Evolutionary conservation across 441 rosid species (phyloP).

Genomic region (Populus trichocarpa): DNA sequence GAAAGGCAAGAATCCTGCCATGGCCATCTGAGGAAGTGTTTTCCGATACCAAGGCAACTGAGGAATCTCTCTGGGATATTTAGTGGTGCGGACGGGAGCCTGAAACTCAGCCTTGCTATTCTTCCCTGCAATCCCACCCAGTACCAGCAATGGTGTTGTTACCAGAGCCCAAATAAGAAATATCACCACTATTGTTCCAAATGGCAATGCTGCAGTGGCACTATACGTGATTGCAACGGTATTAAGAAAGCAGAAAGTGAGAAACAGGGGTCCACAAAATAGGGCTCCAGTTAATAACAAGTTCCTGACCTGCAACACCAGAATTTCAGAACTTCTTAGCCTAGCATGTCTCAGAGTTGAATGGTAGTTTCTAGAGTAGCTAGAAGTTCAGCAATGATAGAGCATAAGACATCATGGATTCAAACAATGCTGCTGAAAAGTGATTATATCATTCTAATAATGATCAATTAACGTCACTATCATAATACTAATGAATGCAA

Average conservation of each 20-base stretch:
- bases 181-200: constrained; percentile 74
- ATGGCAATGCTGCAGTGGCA: constrained; percentile 73
- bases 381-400: background rate
- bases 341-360: background rate
- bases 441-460: background rate
- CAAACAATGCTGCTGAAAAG: background rate
- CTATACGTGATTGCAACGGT: constrained; percentile 72
- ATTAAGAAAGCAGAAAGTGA: constrained; percentile 77
- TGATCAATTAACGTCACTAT: background rate
- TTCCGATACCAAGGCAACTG: constrained; percentile 75
- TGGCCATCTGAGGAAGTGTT: constrained; percentile 81
- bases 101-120: constrained; percentile 84
- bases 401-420: background rate
- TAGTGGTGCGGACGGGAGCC: constrained; percentile 79
- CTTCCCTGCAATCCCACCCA: constrained; percentile 90
- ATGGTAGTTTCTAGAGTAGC: background rate
- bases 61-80: constrained; percentile 75
- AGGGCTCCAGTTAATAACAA: constrained; percentile 68
- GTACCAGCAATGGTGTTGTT: constrained; percentile 68
- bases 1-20: constrained; percentile 82
- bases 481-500: background rate
- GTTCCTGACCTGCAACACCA: constrained; percentile 61
- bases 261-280: constrained; percentile 73
- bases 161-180: constrained; percentile 73
- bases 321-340: background rate